Percentiles rank a stretch among this genome's conserved stretches.
Evolutionary conservation across 2,329 filamentous ascomycete genomes (phyloP).

Genomic region (Hymenoscyphus linearis): DNA sequence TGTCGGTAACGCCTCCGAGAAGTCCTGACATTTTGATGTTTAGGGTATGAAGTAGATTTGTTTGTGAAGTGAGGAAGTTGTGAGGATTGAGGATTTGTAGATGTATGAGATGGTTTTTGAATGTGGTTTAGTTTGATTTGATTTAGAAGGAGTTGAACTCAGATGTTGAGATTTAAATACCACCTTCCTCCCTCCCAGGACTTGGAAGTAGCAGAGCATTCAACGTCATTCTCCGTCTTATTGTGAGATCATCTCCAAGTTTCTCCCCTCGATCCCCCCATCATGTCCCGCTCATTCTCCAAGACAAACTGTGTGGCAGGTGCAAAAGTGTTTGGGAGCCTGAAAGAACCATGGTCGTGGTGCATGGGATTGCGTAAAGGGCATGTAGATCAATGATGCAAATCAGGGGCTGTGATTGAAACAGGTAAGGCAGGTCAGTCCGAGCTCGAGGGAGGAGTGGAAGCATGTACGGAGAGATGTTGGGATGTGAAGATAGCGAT

Average conservation of each 20-base stretch:
- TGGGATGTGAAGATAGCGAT: not conserved
- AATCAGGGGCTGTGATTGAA: not conserved
- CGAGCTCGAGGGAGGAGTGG: not conserved
- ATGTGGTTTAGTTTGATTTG: not conserved
- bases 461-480: not conserved
- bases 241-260: not conserved
- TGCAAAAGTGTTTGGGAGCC: not conserved
- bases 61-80: not conserved
- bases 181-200: not conserved
- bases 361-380: not conserved
- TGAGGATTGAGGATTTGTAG: not conserved
- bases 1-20: constrained; percentile 33
- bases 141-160: not conserved
- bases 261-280: not conserved
- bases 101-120: not conserved
- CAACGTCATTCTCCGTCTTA: not conserved
- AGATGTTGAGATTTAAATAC: not conserved
- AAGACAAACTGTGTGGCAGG: not conserved
- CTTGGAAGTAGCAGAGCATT: not conserved
- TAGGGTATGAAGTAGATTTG: constrained; percentile 5
- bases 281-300: not conserved
- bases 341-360: not conserved
- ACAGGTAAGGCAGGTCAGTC: not conserved
- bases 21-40: constrained; percentile 30
- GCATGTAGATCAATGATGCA: not conserved